These are phyloP conservation scores for Turritis glabra DNA, from an alignment of 345 rosid genomes.

Conservation along the genomic window DNA sequence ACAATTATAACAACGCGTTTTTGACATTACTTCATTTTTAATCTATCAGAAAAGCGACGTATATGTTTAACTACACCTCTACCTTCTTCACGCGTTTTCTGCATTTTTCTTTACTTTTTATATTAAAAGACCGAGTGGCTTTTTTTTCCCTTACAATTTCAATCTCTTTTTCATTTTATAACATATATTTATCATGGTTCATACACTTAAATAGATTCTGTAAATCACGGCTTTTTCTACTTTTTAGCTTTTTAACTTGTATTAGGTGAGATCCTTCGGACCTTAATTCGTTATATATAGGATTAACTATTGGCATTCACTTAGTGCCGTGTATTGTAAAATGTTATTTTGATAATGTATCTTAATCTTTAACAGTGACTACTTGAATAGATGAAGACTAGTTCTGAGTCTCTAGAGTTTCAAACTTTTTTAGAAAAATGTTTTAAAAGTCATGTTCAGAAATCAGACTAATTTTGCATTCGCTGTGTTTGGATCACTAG, in stretches of 20 bases:
- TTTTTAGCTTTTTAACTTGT: no score
- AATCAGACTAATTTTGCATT: neutral
- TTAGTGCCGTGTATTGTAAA: no score
- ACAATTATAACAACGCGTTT: conserved; percentile 44
- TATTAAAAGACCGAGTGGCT: neutral
- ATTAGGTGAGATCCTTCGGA: no score
- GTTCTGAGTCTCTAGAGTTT: neutral
- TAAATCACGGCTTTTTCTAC: no score
- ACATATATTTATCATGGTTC: no score
- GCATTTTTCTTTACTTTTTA: conserved; percentile 11
- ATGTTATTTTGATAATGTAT: no score
- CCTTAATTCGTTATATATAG: no score
- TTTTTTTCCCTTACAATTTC: neutral
- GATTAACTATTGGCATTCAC: no score
- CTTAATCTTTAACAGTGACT: no score
- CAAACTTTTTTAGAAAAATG: neutral
- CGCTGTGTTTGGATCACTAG: no score
- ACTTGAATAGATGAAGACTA: neutral
- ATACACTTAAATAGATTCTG: no score
- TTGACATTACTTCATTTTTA: conserved; percentile 36
- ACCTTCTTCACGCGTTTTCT: conserved; percentile 47
- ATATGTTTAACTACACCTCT: conserved; percentile 23
- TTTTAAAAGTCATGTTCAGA: no score
- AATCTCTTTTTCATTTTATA: neutral
- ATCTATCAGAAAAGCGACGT: conserved; percentile 24